Percentiles rank a stretch among this genome's conserved stretches.
phyloP scores from a whole-genome alignment of 2,329 filamentous ascomycete genomes.

The Myriangium duriaei region DNA sequence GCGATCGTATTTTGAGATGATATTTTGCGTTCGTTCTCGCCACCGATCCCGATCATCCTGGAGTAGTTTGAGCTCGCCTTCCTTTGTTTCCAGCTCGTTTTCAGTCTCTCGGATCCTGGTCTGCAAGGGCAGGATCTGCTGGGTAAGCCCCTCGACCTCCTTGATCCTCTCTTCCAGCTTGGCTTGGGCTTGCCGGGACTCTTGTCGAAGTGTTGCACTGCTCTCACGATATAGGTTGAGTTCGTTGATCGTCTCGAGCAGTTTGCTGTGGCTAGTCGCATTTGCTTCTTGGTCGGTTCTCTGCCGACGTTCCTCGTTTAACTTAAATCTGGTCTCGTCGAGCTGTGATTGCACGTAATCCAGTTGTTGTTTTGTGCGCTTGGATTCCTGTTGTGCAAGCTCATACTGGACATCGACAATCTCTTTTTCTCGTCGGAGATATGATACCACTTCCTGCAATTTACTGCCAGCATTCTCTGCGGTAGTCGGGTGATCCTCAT shows the following conservation, averaged over 20 bases:
- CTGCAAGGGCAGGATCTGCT: slow-evolving; percentile 70
- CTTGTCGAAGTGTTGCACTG: slow-evolving; percentile 77
- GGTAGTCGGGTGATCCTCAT: slow-evolving; percentile 39
- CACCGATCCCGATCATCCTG: slow-evolving; percentile 87
- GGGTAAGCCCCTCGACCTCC: slow-evolving; percentile 61
- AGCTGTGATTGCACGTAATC: slow-evolving; percentile 78
- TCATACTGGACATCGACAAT: slow-evolving; percentile 96
- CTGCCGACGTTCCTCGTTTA: slow-evolving; percentile 75
- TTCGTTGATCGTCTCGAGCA: slow-evolving; percentile 91
- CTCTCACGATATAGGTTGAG: slow-evolving; percentile 94
- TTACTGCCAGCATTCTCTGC: slow-evolving; percentile 53
- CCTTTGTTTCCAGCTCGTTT: slow-evolving; percentile 65
- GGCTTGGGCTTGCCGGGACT: slow-evolving; percentile 66
- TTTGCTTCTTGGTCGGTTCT: slow-evolving; percentile 61
- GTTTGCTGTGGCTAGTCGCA: slow-evolving; percentile 70
- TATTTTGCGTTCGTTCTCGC: slow-evolving; percentile 92
- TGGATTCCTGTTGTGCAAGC: slow-evolving; percentile 73
- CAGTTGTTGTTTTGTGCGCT: slow-evolving; percentile 79
- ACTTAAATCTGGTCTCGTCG: slow-evolving; percentile 75
- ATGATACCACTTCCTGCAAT: slow-evolving; percentile 81
- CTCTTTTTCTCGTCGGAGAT: slow-evolving; percentile 88
- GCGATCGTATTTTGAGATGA: slow-evolving; percentile 89
- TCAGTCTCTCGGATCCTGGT: slow-evolving; percentile 70
- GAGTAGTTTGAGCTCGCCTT: slow-evolving; percentile 77
- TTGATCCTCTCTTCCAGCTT: slow-evolving; percentile 62